Percentiles rank a stretch among this genome's conserved stretches.
phyloP scores from a whole-genome alignment of 2,329 filamentous ascomycete species.

The Aureobasidium sp. region DNA sequence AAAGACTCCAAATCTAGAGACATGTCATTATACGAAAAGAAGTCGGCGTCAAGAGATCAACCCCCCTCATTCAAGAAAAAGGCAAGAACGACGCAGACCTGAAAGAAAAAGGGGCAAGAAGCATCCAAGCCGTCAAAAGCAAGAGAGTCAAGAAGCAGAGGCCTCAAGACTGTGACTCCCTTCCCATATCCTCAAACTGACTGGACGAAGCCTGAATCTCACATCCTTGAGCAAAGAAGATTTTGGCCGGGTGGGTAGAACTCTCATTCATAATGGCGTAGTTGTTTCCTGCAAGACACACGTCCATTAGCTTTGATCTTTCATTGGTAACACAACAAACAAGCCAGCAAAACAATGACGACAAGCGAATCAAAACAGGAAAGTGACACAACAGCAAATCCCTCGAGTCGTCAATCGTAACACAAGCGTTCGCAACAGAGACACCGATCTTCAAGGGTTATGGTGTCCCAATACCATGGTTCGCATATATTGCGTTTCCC shows the following conservation, averaged over 20 bases:
- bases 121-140: background rate
- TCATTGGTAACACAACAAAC: background rate
- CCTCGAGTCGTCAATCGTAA: background rate
- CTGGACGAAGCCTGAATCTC: slow-evolving; percentile 31
- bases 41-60: background rate
- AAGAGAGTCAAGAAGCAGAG: background rate
- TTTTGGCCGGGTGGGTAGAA: slow-evolving; percentile 54
- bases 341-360: background rate
- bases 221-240: slow-evolving; percentile 91
- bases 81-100: background rate
- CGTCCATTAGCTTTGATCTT: background rate
- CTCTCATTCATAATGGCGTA: slow-evolving; percentile 85
- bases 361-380: background rate
- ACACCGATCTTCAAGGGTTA: background rate
- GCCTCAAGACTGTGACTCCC: background rate
- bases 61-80: background rate
- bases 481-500: background rate
- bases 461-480: background rate
- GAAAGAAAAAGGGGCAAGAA: background rate
- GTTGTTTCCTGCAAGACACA: slow-evolving; percentile 60
- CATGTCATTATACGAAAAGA: background rate
- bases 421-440: background rate
- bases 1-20: background rate
- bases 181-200: slow-evolving; percentile 14
- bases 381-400: background rate